Conservation (phyloP, 2,329 filamentous ascomycete species). For the Talaromyces sp. region DNA sequence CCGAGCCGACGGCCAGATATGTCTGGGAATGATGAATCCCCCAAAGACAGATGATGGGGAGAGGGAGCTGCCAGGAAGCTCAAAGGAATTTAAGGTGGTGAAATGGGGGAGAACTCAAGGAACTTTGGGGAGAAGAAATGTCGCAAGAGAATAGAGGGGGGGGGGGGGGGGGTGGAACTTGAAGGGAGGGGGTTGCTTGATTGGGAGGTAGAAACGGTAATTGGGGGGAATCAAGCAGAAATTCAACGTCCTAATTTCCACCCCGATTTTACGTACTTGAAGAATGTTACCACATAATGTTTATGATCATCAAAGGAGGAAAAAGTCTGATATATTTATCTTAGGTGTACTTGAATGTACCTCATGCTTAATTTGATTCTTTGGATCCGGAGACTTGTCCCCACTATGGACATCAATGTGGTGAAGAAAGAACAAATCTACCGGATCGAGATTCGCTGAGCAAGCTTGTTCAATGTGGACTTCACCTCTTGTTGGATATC, state of each 20-base stretch:
- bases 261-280: too few species aligned
- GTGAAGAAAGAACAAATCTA: too few species aligned
- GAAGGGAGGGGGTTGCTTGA: slow-evolving; percentile 14
- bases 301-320: too few species aligned
- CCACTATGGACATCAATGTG: not conserved
- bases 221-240: too few species aligned
- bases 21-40: not conserved
- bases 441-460: not conserved
- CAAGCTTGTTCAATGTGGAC: slow-evolving; percentile 7
- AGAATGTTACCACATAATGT: too few species aligned
- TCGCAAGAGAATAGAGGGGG: not conserved
- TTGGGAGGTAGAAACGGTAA: slow-evolving; percentile 7
- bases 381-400: not conserved
- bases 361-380: too few species aligned
- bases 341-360: too few species aligned
- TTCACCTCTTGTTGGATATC: slow-evolving; percentile 12
- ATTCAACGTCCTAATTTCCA: not conserved
- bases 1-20: slow-evolving; percentile 19
- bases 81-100: too few species aligned
- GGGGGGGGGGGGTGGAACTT: slow-evolving; percentile 3
- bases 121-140: not conserved
- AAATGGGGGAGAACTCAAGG: not conserved
- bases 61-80: not conserved
- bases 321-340: too few species aligned
- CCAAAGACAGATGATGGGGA: not conserved